These are phyloP conservation scores for Bodo saltans DNA, from an alignment of 78 protist species.

Conservation along the genomic window DNA sequence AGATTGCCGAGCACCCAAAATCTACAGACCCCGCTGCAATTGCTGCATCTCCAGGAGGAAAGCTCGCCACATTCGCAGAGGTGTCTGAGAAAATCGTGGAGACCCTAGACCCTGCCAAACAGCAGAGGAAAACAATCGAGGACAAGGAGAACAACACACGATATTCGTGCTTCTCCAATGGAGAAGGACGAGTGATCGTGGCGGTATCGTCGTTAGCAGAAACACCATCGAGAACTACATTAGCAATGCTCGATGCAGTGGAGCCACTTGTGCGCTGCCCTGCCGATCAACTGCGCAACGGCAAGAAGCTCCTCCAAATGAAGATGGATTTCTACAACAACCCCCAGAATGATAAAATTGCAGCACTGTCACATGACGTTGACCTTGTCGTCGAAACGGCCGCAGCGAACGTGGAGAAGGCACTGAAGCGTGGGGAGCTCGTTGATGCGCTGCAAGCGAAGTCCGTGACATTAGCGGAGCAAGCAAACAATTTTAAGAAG, in stretches of 20 bases:
- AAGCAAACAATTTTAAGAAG: conserved; percentile 76
- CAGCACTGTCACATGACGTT: not conserved
- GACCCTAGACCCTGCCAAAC: too few species aligned
- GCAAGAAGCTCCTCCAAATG: not conserved
- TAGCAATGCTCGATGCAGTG: conserved; percentile 10
- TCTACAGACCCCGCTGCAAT: too few species aligned
- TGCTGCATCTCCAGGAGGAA: too few species aligned
- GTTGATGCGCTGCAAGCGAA: conserved; percentile 83
- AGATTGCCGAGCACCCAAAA: too few species aligned
- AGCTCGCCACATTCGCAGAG: too few species aligned
- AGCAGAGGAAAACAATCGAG: too few species aligned
- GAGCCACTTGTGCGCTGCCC: conserved; percentile 6
- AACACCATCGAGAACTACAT: too few species aligned
- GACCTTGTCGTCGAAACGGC: not conserved
- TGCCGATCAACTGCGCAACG: not conserved
- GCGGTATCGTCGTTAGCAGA: too few species aligned
- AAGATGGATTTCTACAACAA: conserved; percentile 20
- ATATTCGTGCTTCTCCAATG: too few species aligned
- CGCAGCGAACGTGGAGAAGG: conserved; percentile 41
- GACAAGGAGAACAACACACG: too few species aligned
- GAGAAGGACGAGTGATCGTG: too few species aligned
- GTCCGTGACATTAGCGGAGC: conserved; percentile 63
- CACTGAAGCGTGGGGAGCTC: conserved; percentile 75
- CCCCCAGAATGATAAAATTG: conserved; percentile 8
- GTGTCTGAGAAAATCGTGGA: too few species aligned